Conservation (phyloP, 2,329 filamentous ascomycete species). For the Neonectria ditissima region DNA sequence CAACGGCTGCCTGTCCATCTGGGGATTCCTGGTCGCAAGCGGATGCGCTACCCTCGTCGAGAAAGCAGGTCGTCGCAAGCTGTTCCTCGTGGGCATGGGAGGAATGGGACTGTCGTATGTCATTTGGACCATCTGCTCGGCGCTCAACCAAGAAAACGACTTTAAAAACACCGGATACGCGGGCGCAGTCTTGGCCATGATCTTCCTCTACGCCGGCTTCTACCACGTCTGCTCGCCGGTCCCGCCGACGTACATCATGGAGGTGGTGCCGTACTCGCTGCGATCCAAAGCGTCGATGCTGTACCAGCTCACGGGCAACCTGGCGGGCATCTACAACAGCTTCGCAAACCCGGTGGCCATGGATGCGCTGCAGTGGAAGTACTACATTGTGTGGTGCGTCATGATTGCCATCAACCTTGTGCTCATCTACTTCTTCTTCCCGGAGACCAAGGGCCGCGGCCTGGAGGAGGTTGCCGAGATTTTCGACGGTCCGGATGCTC, state of each 20-base stretch:
- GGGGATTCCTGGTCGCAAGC: slow-evolving; percentile 51
- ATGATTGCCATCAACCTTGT: slow-evolving; percentile 38
- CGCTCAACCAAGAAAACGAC: slow-evolving; percentile 47
- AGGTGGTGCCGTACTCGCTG: slow-evolving; percentile 53
- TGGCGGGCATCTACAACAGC: slow-evolving; percentile 51
- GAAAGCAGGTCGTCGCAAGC: slow-evolving; percentile 53
- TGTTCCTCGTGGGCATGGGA: slow-evolving; percentile 52
- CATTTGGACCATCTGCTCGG: slow-evolving; percentile 56
- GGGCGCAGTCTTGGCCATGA: slow-evolving; percentile 57
- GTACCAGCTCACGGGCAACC: slow-evolving; percentile 45
- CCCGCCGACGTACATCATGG: slow-evolving; percentile 58
- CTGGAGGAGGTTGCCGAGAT: slow-evolving; percentile 42
- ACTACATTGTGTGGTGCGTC: slow-evolving; percentile 59
- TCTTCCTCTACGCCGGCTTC: slow-evolving; percentile 40
- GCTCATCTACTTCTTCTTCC: slow-evolving; percentile 46
- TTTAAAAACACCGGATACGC: slow-evolving; percentile 49
- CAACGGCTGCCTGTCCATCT: slow-evolving; percentile 48
- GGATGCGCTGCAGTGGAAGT: slow-evolving; percentile 55
- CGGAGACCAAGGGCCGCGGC: slow-evolving; percentile 38
- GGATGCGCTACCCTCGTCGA: slow-evolving; percentile 54
- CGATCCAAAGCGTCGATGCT: slow-evolving; percentile 47
- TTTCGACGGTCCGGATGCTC: slow-evolving; percentile 39
- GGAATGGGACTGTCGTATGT: slow-evolving; percentile 53
- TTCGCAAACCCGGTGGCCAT: slow-evolving; percentile 59
- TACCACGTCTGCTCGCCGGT: slow-evolving; percentile 54